Base-by-base conservation (phyloP, 495 filamentous ascomycete genomes). In the Articulospora tetracladia region DNA sequence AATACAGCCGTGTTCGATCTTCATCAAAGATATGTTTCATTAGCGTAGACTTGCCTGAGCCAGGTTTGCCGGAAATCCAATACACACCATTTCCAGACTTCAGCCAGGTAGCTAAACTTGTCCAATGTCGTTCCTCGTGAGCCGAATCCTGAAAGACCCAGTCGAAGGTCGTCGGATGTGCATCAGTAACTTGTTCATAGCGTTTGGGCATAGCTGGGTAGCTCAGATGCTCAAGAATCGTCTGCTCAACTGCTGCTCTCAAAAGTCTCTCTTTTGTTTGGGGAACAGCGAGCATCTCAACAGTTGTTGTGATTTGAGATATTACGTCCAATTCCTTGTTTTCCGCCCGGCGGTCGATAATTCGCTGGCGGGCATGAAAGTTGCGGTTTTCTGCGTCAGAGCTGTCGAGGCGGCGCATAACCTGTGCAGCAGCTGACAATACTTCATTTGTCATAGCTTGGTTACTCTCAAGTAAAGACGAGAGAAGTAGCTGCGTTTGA, bases 31-130 rank as follows among this genome's bases (percentile, higher is more conserved):
- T 7, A 25, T 63, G 71, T 30, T 71, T 73, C 71, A 74, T 75
- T 3, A 76, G 59, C 6, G 71, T 74, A 2, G 73, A 74, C 58
- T 76, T 76, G 0, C 73, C 73, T 4, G 66, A 70, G 3, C 73
- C 73, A 1, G 71, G 53, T 51, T 74, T 74, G 1, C 73, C 74
- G 0, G 56, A 63, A 13, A 77, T 41, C 72, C 73, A 76, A 49
- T 67, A 72, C 2, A 72, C 30, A 32, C 57, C 51, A 13, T 58
- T 56, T 13, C 51, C 61, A 20, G 48, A n/a, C 26, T 50, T 52
- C 7, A 69, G 53, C 64, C 64, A 69, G 1, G 60, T 28, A 24
- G 24, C 26, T 20, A 57, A 68, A 67, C 63, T 47, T 26, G 66
- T 62, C 61, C 69, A 66, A 1, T 15, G 1, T n/a, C 19, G 17